Base-by-base conservation (phyloP, 208 protist genomes). In the Porcisia deanei region DNA sequence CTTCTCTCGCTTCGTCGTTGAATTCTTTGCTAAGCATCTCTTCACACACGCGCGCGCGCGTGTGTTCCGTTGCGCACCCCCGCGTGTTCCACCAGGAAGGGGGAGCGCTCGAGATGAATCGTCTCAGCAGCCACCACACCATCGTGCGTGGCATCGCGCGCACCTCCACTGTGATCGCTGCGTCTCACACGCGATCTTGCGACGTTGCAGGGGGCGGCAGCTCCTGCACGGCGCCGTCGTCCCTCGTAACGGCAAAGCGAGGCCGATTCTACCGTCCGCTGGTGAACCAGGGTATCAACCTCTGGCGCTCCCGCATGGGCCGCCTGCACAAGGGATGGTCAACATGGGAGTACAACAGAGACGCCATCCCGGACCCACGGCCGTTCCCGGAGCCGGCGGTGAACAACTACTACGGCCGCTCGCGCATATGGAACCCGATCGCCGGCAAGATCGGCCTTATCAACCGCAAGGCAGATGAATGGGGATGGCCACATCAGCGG, bases 371-470 rank as follows among this genome's bases (percentile, higher is more conserved):
- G 49, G 93, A 97, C 75, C 91, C 93, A 6, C 84, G 91, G n/a
- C 93, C 93, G 0, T 91, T 85, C 74, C 93, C 93, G n/a, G 91
- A 97, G 71, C 85, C 89, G 25, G 69, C 91, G 16, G 89, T 94
- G 53, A 97, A 97, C 81, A 93, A 95, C 85, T 95, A 97, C 84
- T 94, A 88, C 77, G 91, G 93, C 64, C 85, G 88, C 64, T 86
- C 82, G 25, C 93, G 92, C 49, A 41, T 96, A 5, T 97, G 88
- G 90, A 96, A 95, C 80, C 89, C 91, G 30, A 95, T 97, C 68
- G 87, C 91, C 3, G 90, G 87, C 34, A 95, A 95, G 82, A 91
- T 95, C 45, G 91, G 90, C n/a, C 60, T 93, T 41, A 83, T 97
- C 53, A 90, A 93, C 66, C 73, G 81, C 58, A 95, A 95, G 84